These are phyloP conservation scores for Taphrina pruni DNA, from an alignment of 1,139 yeast species.

Conservation along the genomic window DNA sequence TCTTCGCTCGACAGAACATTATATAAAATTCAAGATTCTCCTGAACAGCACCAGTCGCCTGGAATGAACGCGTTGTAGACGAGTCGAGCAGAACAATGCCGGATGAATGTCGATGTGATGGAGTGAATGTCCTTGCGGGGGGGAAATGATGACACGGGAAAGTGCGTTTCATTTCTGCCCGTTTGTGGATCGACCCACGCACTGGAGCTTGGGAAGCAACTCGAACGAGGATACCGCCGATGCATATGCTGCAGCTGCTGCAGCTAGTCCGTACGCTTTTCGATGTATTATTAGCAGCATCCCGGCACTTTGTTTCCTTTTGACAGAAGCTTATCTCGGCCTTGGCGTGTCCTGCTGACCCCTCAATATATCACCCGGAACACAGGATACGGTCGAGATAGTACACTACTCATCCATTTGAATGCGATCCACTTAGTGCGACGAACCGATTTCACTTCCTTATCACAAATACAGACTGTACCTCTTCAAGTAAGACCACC, in stretches of 20 bases:
- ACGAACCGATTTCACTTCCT: neutral
- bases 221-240: no score
- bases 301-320: neutral
- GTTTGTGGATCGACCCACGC: neutral
- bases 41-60: no score
- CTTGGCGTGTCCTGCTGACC: neutral
- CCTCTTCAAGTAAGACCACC: neutral
- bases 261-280: neutral
- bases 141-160: neutral
- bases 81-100: no score
- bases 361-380: no score
- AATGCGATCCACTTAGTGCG: constrained; percentile 1
- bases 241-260: neutral
- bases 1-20: no score
- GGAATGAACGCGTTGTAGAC: no score
- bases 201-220: neutral
- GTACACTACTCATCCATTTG: neutral
- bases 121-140: neutral
- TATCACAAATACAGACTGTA: neutral
- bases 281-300: neutral
- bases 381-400: no score
- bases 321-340: constrained; percentile 3
- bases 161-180: neutral
- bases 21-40: no score
- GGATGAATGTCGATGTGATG: neutral